Conservation (phyloP, 345 rosid genomes). For the Salix caprea region DNA sequence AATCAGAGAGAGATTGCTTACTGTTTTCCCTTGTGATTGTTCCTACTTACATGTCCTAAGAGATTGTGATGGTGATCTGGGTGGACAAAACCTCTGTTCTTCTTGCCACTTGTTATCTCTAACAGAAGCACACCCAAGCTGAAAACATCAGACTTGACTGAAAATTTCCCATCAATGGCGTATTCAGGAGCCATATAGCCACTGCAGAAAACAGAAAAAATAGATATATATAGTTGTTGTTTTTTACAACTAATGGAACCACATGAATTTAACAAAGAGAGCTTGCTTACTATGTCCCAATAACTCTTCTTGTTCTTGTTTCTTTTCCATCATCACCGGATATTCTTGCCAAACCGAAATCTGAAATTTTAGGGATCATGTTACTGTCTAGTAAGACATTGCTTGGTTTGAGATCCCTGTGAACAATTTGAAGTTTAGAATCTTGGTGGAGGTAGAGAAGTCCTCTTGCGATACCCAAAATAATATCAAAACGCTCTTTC, state of each 20-base stretch:
- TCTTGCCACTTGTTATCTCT: not conserved
- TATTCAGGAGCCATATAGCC: conserved; percentile 1
- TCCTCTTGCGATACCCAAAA: conserved; percentile 7
- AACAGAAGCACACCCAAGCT: not conserved
- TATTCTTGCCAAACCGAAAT: conserved; percentile 6
- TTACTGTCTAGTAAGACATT: conserved; percentile 3
- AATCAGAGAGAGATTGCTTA: not conserved
- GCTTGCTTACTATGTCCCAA: not conserved
- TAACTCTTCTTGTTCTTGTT: not conserved
- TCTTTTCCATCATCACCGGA: not conserved
- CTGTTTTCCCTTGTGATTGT: not conserved
- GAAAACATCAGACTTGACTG: not conserved
- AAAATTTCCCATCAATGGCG: not conserved
- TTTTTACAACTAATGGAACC: not conserved
- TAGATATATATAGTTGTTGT: not conserved
- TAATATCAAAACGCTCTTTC: not conserved
- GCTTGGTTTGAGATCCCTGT: not conserved
- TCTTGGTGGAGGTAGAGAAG: conserved; percentile 7
- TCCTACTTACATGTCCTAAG: not conserved
- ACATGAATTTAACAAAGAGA: not conserved
- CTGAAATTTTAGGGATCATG: conserved; percentile 5
- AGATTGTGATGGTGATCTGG: not conserved
- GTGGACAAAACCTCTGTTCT: not conserved
- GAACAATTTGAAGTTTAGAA: not conserved
- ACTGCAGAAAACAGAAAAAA: not conserved